Percentiles rank a stretch among this genome's conserved stretches.
phyloP scores from a whole-genome alignment of 768 basidiomycete species.

The Butyriboletus loyo region DNA sequence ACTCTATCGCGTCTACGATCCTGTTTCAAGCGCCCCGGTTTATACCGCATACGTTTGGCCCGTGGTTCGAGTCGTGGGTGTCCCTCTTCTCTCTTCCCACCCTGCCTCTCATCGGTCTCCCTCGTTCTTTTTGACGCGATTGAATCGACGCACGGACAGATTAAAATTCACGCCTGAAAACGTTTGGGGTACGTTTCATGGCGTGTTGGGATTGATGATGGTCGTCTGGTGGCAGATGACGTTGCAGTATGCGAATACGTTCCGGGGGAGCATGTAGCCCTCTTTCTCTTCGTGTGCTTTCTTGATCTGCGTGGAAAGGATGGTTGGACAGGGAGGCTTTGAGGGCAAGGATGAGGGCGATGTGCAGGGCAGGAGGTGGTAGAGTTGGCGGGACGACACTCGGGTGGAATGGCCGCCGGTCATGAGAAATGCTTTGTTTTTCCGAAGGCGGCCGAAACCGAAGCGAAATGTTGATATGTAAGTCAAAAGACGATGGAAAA shows the following conservation, averaged over 20 bases:
- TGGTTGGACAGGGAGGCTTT: background rate
- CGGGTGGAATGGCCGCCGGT: no score
- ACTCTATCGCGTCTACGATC: slow-evolving; percentile 67
- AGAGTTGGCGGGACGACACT: background rate
- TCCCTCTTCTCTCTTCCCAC: background rate
- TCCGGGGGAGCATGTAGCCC: slow-evolving; percentile 22
- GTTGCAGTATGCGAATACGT: slow-evolving; percentile 46
- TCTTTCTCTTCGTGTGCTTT: background rate
- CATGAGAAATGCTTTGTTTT: no score
- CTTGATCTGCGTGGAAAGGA: background rate
- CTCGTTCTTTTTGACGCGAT: no score
- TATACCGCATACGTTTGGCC: slow-evolving; percentile 70
- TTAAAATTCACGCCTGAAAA: slow-evolving; percentile 64
- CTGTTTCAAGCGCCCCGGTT: slow-evolving; percentile 77
- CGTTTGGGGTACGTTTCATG: slow-evolving; percentile 72
- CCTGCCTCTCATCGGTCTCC: background rate
- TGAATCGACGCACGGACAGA: background rate
- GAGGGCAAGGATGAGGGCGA: background rate
- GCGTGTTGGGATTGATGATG: slow-evolving; percentile 67
- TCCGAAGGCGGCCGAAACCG: background rate
- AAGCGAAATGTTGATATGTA: no score
- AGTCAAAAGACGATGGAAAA: no score
- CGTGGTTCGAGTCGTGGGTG: slow-evolving; percentile 57
- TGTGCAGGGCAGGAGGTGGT: background rate
- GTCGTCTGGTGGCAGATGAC: slow-evolving; percentile 83